Evolutionary conservation across 2,329 filamentous ascomycete species (phyloP), one percentile per base, ranked within the genome.

Genomic region (Phaeosphaeria sp.): DNA sequence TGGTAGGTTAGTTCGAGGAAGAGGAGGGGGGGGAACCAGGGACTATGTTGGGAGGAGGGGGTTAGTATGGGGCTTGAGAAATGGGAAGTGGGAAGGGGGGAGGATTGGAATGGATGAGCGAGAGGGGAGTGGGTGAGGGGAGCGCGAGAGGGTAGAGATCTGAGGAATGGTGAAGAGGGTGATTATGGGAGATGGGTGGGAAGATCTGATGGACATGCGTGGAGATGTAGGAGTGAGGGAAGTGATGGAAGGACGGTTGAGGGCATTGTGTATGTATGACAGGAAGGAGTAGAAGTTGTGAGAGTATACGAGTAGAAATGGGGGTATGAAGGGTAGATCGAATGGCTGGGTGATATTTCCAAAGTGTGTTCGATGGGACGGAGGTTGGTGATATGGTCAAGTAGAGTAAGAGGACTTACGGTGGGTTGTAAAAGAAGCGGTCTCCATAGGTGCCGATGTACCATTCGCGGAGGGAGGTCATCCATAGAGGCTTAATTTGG

Each of bases 391-490:
- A 6, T 43, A 18, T 43, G 40, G 17, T 8, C 40, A 18, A 17
- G n/a, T n/a, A 20, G 15, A 18, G 21, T n/a, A n/a, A 43, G 11
- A 5, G 17, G 17, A 56, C 74, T 64, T 70, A 77, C 40, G 87
- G 87, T 1, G 86, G 81, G 3, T 78, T 68, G 33, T 82, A 79
- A 77, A 90, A 89, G 79, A 89, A 89, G 52, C 83, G 84, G 68
- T 91, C 88, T 15, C 82, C 79, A 72, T 89, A 89, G 1, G 82
- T 88, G 1, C 77, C 70, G 58, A 89, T 79, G 74, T 90, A 89
- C 74, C 79, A 89, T 2, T 76, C 67, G 56, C 85, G 84, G 2
- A 90, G 59, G 0, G 73, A 59, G 43, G 72, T 71, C 66, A 87
- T 82, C 69, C 85, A 79, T 0, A 74, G 52, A 0, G 84, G 84